Base-by-base conservation (phyloP, 371 early-diverging fungal genomes). In the Rhizopus arrhizus region DNA sequence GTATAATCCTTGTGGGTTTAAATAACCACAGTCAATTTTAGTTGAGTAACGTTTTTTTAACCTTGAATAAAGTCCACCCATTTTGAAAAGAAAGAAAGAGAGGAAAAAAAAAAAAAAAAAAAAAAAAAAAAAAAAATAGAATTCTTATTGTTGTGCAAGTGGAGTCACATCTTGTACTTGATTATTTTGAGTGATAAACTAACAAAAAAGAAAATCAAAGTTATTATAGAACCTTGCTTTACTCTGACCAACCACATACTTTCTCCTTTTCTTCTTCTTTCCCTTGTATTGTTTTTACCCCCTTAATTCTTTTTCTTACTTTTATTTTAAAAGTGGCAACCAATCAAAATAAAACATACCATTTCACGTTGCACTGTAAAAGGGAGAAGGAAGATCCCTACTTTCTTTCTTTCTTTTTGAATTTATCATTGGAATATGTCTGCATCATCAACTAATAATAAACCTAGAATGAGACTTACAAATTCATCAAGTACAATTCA, bases 1-100 rank as follows among this genome's bases (percentile, higher is more conserved):
- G 65, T 91, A 91, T 22, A 91, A 75, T 8, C 90, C 92, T 64
- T 84, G 78, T 33, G 91, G 89, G 11, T 62, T 62, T n/a, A 89
- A 59, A 29, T 63, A 66, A 15, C 91, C 91, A 29, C 84, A 77
- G 65, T 91, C 91, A 35, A 90, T 40, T 12, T 28, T 29, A 16
- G 36, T 40, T 29, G 42, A 35, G 22, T 42, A 38, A 31, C 13
- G n/a, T 13, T 15, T 6, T 43, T 43, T 43, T 6, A 43, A n/a
- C n/a, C 15, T 43, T 15, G 43, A 43, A 43, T 43, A 43, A 43
- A 43, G 43, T 15, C 11, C 43, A 43, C 43, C 43, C 43, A 43
- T 43, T 43, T 3, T 11, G 13, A 15, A n/a, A 15, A 43, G 15
- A 15, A 15, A 43, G 15, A 43, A 5, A n/a, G 15, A 43, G 5